Evolutionary conservation across 305 asterid genomes (phyloP).

Genomic region (Fraxinus sp.): DNA sequence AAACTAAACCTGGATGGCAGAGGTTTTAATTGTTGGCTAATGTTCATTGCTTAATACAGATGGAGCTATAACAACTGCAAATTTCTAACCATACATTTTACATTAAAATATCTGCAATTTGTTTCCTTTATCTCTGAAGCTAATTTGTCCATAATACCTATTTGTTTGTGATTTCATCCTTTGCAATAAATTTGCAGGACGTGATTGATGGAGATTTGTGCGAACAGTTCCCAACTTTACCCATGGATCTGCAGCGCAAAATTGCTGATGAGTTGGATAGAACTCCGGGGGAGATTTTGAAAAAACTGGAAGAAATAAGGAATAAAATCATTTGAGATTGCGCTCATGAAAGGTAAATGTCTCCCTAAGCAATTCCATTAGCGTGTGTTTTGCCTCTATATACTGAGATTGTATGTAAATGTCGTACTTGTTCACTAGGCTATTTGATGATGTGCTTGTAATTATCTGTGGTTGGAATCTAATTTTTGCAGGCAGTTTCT

Average conservation of each 20-base stretch:
- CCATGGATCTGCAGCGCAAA: constrained; percentile 94
- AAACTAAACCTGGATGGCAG: not conserved
- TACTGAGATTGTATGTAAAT: not conserved
- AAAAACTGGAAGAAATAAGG: constrained; percentile 89
- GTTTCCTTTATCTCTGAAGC: not conserved
- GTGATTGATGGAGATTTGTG: constrained; percentile 96
- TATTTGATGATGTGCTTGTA: not conserved
- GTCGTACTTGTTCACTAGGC: not conserved
- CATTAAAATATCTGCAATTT: not conserved
- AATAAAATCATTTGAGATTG: constrained; percentile 73
- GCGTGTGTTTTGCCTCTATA: not conserved
- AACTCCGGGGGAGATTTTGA: constrained; percentile 93
- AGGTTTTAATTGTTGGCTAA: not conserved
- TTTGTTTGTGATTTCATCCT: constrained; percentile 18
- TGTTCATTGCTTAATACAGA: constrained; percentile 1
- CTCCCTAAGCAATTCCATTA: not conserved
- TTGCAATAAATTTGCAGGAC: constrained; percentile 52
- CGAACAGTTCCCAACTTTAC: constrained; percentile 87
- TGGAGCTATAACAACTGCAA: not conserved
- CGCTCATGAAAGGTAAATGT: not conserved
- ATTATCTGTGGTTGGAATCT: not conserved
- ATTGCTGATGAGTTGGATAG: constrained; percentile 96
- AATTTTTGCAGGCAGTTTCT: not conserved
- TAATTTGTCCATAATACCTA: not conserved
- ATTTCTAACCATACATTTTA: not conserved